Conservation (phyloP, 306 rosid genomes). For the Arachis hypogaea region DNA sequence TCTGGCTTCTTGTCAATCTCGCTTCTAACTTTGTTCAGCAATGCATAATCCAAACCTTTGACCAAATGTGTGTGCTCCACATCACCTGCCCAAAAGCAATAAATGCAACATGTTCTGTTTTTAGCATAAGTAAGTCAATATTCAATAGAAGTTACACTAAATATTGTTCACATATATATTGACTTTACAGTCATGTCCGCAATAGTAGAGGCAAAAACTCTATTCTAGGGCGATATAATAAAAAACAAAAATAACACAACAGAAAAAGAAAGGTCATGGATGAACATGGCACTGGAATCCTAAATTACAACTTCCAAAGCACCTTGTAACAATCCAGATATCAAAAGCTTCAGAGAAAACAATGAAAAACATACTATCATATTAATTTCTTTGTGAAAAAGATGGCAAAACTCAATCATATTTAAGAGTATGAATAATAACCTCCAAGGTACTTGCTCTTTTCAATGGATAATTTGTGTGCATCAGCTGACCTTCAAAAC, state of each 20-base stretch:
- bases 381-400: not conserved
- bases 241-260: not conserved
- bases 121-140: not conserved
- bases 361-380: not conserved
- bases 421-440: not conserved
- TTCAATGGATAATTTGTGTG: conserved; percentile 91
- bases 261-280: not conserved
- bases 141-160: conserved; percentile 8
- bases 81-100: conserved; percentile 69
- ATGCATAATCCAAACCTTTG: conserved; percentile 94
- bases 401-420: not conserved
- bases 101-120: conserved; percentile 25
- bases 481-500: conserved; percentile 72
- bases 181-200: conserved; percentile 17
- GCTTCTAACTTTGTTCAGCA: conserved; percentile 93
- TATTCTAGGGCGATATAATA: conserved; percentile 4
- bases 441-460: conserved; percentile 77
- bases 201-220: not conserved
- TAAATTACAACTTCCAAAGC: conserved; percentile 1
- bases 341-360: not conserved
- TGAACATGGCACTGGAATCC: not conserved
- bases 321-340: conserved; percentile 6
- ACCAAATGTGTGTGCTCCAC: conserved; percentile 97
- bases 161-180: conserved; percentile 16
- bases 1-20: conserved; percentile 95